Evolutionary conservation across 495 filamentous ascomycete genomes (phyloP).

Genomic region (Terfezia claveryi): DNA sequence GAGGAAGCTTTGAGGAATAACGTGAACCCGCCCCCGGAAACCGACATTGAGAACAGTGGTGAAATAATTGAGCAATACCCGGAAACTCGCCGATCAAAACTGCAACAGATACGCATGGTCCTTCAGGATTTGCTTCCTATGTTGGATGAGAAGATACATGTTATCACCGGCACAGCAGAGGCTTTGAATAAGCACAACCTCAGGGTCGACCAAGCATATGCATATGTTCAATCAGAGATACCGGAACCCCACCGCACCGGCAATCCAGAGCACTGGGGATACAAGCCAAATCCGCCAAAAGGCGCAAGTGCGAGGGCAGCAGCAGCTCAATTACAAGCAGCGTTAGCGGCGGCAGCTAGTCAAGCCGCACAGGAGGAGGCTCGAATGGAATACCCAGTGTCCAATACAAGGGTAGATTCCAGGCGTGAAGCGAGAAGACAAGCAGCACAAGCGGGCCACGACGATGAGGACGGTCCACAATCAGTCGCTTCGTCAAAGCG

Average conservation of each 20-base stretch:
- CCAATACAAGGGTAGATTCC: slow-evolving; percentile 8
- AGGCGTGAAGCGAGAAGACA: neutral
- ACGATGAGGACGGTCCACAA: slow-evolving; percentile 29
- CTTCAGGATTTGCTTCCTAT: slow-evolving; percentile 61
- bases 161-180: slow-evolving; percentile 72
- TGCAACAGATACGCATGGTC: slow-evolving; percentile 30
- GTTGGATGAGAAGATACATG: slow-evolving; percentile 90
- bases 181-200: slow-evolving; percentile 65
- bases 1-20: slow-evolving; percentile 2
- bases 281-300: slow-evolving; percentile 53
- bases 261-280: slow-evolving; percentile 86
- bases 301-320: slow-evolving; percentile 45
- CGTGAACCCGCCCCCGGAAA: neutral
- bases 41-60: neutral
- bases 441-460: slow-evolving; percentile 29
- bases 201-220: slow-evolving; percentile 64
- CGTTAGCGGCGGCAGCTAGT: slow-evolving; percentile 52
- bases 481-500: slow-evolving; percentile 35
- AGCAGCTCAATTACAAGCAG: slow-evolving; percentile 54
- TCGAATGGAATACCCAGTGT: neutral
- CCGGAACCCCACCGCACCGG: slow-evolving; percentile 86
- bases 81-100: slow-evolving; percentile 16
- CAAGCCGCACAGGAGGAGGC: neutral
- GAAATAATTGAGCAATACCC: slow-evolving; percentile 1
- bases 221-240: slow-evolving; percentile 66